Conservation (phyloP, 23 red algal genomes). For the Cyanidium caldarium region DNA sequence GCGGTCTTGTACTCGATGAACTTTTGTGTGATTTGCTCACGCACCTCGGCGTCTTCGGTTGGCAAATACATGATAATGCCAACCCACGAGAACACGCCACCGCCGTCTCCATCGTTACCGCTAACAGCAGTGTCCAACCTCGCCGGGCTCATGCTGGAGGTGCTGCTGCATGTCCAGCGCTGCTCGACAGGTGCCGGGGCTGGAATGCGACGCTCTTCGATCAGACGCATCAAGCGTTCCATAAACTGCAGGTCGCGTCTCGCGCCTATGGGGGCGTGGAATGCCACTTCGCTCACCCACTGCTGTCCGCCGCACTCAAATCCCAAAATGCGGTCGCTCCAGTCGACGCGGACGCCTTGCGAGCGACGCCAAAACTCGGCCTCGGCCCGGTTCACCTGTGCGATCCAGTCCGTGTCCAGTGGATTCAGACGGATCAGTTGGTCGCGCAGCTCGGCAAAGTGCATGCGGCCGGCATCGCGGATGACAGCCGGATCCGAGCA, state of each 20-base stretch:
- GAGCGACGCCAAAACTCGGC: conserved; percentile 47
- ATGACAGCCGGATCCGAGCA: conserved; percentile 6
- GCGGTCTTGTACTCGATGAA: conserved; percentile 49
- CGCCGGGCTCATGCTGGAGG: conserved; percentile 39
- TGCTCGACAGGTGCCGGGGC: conserved; percentile 82
- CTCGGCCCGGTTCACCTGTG: conserved; percentile 50
- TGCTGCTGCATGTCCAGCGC: conserved; percentile 60
- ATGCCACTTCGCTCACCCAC: conserved; percentile 78
- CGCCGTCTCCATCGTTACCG: conserved; percentile 22
- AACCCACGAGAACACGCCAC: conserved; percentile 55
- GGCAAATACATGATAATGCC: conserved; percentile 98
- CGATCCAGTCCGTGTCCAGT: conserved; percentile 40
- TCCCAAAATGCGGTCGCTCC: conserved; percentile 46
- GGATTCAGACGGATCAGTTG: conserved; percentile 45
- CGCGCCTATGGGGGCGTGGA: conserved; percentile 22
- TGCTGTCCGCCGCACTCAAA: conserved; percentile 95
- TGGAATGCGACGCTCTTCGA: conserved; percentile 48
- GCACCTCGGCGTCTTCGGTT: not conserved
- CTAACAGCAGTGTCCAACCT: conserved; percentile 10
- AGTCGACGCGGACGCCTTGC: conserved; percentile 39
- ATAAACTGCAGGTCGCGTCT: conserved; percentile 35
- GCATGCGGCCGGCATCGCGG: conserved; percentile 1
- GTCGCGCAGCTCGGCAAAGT: conserved; percentile 43
- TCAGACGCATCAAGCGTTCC: conserved; percentile 27
- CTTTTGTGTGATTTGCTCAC: conserved; percentile 22